Conservation (phyloP, 148 eudicot species). For the Spergularia marina region DNA sequence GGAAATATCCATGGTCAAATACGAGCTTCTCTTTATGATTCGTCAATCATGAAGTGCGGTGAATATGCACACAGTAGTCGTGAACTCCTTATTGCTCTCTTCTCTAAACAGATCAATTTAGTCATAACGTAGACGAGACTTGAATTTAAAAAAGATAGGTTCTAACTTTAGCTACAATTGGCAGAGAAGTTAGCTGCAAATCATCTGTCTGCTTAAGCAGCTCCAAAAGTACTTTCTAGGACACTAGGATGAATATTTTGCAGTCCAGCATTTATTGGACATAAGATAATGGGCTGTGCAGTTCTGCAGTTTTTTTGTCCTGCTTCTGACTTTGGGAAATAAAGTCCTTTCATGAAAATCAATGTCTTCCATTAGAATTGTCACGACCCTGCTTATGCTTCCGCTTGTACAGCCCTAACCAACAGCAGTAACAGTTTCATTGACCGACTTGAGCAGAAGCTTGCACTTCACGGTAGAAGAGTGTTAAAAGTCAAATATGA, state of each 20-base stretch:
- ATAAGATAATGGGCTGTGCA: slow-evolving; percentile 1
- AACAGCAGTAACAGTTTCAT: too few relatives aligned
- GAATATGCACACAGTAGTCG: background rate
- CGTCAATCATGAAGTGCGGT: background rate
- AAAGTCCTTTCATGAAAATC: background rate
- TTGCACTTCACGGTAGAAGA: too few relatives aligned
- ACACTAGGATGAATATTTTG: background rate
- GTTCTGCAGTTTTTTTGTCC: background rate
- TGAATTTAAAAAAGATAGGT: background rate
- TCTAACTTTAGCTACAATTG: background rate
- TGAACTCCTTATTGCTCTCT: background rate
- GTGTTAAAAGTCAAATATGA: too few relatives aligned
- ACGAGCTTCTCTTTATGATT: background rate
- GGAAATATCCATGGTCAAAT: background rate
- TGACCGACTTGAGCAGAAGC: too few relatives aligned
- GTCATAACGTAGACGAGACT: background rate
- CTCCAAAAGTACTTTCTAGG: background rate
- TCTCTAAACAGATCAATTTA: background rate
- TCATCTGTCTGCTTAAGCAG: background rate
- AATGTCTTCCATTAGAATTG: too few relatives aligned
- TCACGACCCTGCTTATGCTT: too few relatives aligned
- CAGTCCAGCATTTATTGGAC: background rate
- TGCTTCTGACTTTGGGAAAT: background rate
- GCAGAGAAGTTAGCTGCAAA: background rate
- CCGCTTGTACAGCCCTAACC: too few relatives aligned